A percentile compares a stretch with the other conserved stretches of the same genome.
These are phyloP conservation scores for Yamadazyma scolyti DNA, from an alignment of 805 yeast species.

Conservation along the genomic window DNA sequence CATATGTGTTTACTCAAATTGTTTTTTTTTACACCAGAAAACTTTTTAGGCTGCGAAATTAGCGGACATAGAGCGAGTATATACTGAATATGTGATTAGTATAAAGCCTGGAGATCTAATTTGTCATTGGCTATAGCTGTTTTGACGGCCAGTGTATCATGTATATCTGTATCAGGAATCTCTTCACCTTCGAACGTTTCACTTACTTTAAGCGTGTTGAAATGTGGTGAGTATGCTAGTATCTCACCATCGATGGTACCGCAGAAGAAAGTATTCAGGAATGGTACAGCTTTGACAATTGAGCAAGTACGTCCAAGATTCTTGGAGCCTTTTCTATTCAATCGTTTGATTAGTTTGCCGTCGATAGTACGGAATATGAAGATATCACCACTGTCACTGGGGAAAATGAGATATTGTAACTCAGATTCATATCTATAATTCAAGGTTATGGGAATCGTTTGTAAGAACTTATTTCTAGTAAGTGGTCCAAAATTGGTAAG, in stretches of 20 bases:
- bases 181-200: too few relatives aligned
- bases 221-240: constrained; percentile 46
- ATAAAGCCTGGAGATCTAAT: too few relatives aligned
- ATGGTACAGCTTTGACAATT: constrained; percentile 46
- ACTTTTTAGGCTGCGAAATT: too few relatives aligned
- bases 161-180: too few relatives aligned
- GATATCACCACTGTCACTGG: constrained; percentile 74
- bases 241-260: constrained; percentile 71
- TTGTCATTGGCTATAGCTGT: too few relatives aligned
- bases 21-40: too few relatives aligned
- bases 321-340: constrained; percentile 43
- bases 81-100: too few relatives aligned
- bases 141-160: too few relatives aligned
- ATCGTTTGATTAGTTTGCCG: constrained; percentile 59
- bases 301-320: constrained; percentile 47
- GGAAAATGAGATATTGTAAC: constrained; percentile 58
- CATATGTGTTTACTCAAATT: constrained; percentile 1
- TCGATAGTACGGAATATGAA: constrained; percentile 54
- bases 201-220: too few relatives aligned
- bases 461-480: constrained; percentile 58
- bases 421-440: constrained; percentile 52
- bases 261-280: constrained; percentile 45
- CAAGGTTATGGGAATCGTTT: constrained; percentile 48
- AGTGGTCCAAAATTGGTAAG: constrained; percentile 75
- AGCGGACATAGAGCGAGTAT: too few relatives aligned